These are phyloP conservation scores for Starmerella potacharoeniae DNA, from an alignment of 805 yeast genomes.

Conservation along the genomic window DNA sequence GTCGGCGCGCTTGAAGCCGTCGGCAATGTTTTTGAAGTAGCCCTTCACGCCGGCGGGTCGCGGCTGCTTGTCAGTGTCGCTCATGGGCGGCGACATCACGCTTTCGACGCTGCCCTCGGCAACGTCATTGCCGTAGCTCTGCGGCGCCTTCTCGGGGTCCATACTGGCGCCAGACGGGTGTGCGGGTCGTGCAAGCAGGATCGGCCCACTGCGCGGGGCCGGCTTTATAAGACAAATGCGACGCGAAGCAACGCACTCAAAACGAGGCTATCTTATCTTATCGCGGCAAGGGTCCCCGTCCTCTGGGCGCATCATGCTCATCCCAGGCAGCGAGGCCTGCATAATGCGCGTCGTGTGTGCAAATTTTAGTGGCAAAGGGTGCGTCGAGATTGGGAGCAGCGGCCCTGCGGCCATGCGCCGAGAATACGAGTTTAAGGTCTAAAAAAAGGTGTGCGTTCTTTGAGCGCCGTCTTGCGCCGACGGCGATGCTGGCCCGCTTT, in stretches of 20 bases:
- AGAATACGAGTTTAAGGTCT: too few relatives aligned
- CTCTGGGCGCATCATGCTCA: neutral
- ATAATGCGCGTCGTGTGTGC: too few relatives aligned
- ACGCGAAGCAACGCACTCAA: conserved; percentile 1
- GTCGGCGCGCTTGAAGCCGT: conserved; percentile 39
- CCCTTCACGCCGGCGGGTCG: conserved; percentile 5
- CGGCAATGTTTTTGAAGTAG: conserved; percentile 20
- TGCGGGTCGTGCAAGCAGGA: too few relatives aligned
- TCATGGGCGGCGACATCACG: neutral
- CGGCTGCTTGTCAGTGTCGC: neutral
- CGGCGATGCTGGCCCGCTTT: too few relatives aligned
- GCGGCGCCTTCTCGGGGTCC: conserved; percentile 1
- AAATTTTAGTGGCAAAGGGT: too few relatives aligned
- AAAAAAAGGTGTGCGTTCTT: too few relatives aligned
- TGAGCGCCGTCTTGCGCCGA: too few relatives aligned
- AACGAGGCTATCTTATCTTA: conserved; percentile 3
- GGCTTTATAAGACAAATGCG: neutral
- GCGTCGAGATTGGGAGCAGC: too few relatives aligned
- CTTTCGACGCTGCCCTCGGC: conserved; percentile 4
- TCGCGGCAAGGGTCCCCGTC: neutral
- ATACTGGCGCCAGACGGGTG: neutral
- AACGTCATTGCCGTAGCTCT: neutral
- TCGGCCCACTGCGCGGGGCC: neutral
- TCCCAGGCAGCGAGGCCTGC: neutral
- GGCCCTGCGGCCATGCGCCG: too few relatives aligned